Base-by-base conservation (phyloP, 257 asterid genomes). In the Penstemon newberryi region DNA sequence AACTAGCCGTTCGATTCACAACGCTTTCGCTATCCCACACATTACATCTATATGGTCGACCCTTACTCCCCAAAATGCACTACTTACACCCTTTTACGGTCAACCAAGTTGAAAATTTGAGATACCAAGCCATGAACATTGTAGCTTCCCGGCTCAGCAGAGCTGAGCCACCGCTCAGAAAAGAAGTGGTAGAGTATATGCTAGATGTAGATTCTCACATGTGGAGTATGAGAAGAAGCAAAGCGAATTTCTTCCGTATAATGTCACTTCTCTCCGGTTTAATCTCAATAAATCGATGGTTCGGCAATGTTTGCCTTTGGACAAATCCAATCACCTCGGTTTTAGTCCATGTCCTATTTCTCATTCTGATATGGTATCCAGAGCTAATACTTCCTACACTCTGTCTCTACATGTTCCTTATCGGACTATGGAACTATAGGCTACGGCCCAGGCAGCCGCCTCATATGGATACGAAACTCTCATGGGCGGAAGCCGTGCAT, bases 221-320 rank as follows among this genome's bases (percentile, higher is more conserved):
- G 78, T 74, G 78, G 78, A 74, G 78, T 44, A 74, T 74, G 79
- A 68, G 79, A 63, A 63, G 73, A 64, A 74, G 79, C 70, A 74
- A 74, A 33, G 79, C 79, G 6, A 74, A 74, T 42, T 74, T 74
- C 74, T 74, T 74, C 13, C 68, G 79, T n/a, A 69, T 74, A 19
- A 57, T 69, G 56, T 68, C 65, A 4, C 74, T 74, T 8, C 39
- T 62, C 13, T 56, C 71, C 6, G 70, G 71, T 38, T 18, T 74
- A 8, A 58, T 74, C 46, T 49, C 74, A 40, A 12, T 56, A 46
- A 74, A 56, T 43, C 63, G 65, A 8, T 74, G 73, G 74, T 37
- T 74, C 4, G 60, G 39, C 6, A 56, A 56, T 3, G 73, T 68
- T 33, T 56, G 79, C 40, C 59, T 61, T 4, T 74, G 79, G 79